These are phyloP conservation scores for Hypoxylon sp. DNA, from an alignment of 2,329 filamentous ascomycete species.

Conservation along the genomic window DNA sequence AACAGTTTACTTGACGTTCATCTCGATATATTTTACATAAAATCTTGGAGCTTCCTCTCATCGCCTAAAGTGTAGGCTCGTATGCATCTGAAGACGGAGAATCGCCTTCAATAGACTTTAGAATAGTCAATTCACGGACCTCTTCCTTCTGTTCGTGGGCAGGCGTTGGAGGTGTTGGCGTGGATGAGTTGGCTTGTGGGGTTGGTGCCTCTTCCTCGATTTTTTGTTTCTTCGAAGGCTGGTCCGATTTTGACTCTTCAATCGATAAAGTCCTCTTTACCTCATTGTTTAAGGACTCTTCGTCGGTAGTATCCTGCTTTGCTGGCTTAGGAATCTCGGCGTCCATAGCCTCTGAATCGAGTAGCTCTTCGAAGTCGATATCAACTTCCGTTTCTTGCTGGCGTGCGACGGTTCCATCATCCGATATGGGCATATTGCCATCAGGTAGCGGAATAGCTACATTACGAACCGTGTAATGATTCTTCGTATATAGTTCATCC, in stretches of 20 bases:
- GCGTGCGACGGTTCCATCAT: neutral
- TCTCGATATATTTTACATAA: neutral
- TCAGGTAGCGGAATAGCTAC: slow-evolving; percentile 1
- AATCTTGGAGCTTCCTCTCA: neutral
- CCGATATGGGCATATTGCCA: neutral
- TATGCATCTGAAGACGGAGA: neutral
- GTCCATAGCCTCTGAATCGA: neutral
- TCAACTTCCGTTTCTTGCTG: neutral
- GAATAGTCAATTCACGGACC: neutral
- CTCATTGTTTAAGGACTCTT: neutral
- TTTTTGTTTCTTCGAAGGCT: neutral
- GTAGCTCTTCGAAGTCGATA: neutral
- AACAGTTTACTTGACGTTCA: neutral
- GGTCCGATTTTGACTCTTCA: neutral
- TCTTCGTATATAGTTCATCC: slow-evolving; percentile 39
- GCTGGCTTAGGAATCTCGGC: neutral
- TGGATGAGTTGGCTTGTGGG: too few relatives aligned
- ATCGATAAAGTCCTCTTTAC: neutral
- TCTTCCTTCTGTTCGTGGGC: neutral
- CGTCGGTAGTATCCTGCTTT: neutral
- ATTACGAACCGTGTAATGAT: neutral
- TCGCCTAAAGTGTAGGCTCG: neutral
- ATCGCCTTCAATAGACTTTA: neutral
- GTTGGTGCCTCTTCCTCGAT: neutral
- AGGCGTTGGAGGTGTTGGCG: neutral